Percentiles rank a stretch among this genome's conserved stretches.
phyloP scores from a whole-genome alignment of 768 basidiomycete species.

The Gautieria morchelliformis region DNA sequence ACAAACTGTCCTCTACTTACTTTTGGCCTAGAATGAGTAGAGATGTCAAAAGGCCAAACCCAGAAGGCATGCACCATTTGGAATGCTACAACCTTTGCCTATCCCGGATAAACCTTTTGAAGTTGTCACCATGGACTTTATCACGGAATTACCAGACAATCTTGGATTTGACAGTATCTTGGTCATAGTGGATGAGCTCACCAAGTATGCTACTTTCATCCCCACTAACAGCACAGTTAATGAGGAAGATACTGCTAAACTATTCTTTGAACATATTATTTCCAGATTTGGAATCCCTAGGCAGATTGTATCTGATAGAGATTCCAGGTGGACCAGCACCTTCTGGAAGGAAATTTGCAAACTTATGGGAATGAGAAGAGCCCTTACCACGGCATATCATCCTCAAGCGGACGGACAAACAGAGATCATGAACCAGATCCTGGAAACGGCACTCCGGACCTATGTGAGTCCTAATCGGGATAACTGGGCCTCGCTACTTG shows the following conservation, averaged over 20 bases:
- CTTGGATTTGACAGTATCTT: constrained; percentile 15
- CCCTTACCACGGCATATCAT: background rate
- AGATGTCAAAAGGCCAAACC: constrained; percentile 14
- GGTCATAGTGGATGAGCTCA: constrained; percentile 14
- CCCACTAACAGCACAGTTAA: constrained; percentile 21
- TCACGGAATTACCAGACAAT: constrained; percentile 15
- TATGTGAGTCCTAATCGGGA: background rate
- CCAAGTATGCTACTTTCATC: constrained; percentile 35
- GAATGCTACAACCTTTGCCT: constrained; percentile 2
- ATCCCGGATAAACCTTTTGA: constrained; percentile 15
- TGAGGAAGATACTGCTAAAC: constrained; percentile 23
- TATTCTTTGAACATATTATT: too few species aligned
- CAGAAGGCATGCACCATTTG: background rate
- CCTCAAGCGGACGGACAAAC: constrained; percentile 17
- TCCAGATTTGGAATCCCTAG: too few species aligned
- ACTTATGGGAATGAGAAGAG: background rate
- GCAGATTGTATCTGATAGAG: too few species aligned
- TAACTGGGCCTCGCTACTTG: too few species aligned
- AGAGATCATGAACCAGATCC: constrained; percentile 29
- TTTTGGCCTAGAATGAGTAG: constrained; percentile 17
- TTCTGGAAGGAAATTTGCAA: too few species aligned
- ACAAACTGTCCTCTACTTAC: constrained; percentile 12
- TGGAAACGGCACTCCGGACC: constrained; percentile 19
- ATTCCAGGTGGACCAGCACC: too few species aligned
- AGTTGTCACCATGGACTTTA: constrained; percentile 17